Evolutionary conservation across 1,139 yeast species (phyloP).

Genomic region (Pneumocystis sp.): DNA sequence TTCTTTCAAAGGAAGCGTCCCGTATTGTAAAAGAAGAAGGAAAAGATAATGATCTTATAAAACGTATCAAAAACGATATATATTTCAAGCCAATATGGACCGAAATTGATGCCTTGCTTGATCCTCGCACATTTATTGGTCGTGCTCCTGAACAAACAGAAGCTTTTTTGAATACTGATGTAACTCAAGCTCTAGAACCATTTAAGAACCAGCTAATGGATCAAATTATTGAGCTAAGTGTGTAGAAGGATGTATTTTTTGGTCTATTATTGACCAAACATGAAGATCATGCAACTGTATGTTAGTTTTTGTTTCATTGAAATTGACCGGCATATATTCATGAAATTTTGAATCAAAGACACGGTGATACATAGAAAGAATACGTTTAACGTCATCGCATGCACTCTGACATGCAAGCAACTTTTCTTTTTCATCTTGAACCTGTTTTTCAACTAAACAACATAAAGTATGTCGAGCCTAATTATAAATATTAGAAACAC

Average conservation of each 20-base stretch:
- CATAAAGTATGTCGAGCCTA: background rate
- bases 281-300: background rate
- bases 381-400: background rate
- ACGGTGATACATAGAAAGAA: background rate
- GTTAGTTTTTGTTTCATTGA: background rate
- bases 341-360: background rate
- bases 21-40: conserved; percentile 96
- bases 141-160: conserved; percentile 98
- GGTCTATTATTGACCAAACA: background rate
- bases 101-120: conserved; percentile 63
- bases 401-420: background rate
- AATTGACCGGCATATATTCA: background rate
- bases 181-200: conserved; percentile 65
- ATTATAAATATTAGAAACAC: background rate
- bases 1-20: conserved; percentile 91
- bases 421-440: background rate
- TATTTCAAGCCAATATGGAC: conserved; percentile 85
- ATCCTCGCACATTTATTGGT: conserved; percentile 91
- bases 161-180: conserved; percentile 75
- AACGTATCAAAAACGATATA: conserved; percentile 61
- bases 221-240: conserved; percentile 50
- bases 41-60: conserved; percentile 93
- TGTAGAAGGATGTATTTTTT: conserved; percentile 21
- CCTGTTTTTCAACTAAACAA: background rate
- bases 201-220: conserved; percentile 44